A percentile compares a stretch with the other conserved stretches of the same genome.
Evolutionary conservation across 306 rosid species (phyloP).

Genomic region (Cicer yamashitae): DNA sequence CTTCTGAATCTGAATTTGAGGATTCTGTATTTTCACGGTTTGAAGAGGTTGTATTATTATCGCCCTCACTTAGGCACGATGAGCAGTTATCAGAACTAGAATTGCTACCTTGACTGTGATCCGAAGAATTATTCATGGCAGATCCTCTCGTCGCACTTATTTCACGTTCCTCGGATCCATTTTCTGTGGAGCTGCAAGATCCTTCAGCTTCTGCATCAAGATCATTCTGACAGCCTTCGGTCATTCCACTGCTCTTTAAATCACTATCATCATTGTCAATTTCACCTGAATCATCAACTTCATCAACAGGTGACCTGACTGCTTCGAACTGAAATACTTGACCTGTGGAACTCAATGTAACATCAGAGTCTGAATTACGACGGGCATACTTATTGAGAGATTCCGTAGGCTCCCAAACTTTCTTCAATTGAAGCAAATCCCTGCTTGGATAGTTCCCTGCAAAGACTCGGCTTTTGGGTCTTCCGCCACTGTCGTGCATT

Average conservation of each 20-base stretch:
- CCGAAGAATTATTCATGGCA: conserved; percentile 49
- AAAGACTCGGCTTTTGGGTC: conserved; percentile 69
- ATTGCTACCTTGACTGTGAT: conserved; percentile 53
- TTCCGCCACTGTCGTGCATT: conserved; percentile 66
- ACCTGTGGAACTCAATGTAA: conserved; percentile 58
- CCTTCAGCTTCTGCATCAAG: conserved; percentile 53
- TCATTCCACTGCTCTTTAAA: conserved; percentile 58
- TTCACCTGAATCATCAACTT: conserved; percentile 53
- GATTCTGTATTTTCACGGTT: conserved; percentile 83
- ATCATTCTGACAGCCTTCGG: conserved; percentile 55
- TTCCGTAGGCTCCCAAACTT: conserved; percentile 94
- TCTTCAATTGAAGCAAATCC: conserved; percentile 72
- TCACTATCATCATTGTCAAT: conserved; percentile 52
- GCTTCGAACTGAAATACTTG: conserved; percentile 51
- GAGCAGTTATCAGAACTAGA: conserved; percentile 81
- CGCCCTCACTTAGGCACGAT: conserved; percentile 88
- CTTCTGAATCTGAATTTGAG: conserved; percentile 90
- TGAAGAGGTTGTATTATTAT: conserved; percentile 75
- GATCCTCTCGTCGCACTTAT: conserved; percentile 29
- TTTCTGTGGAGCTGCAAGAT: conserved; percentile 53
- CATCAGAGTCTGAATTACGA: conserved; percentile 78
- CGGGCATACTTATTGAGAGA: conserved; percentile 71
- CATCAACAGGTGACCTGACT: conserved; percentile 58
- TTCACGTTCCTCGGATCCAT: conserved; percentile 54
- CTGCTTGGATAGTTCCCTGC: conserved; percentile 58